Evolutionary conservation across 108 stramenopile species (phyloP), one percentile per base, ranked within the genome.

Genomic region (Mediolabrus comicus): DNA sequence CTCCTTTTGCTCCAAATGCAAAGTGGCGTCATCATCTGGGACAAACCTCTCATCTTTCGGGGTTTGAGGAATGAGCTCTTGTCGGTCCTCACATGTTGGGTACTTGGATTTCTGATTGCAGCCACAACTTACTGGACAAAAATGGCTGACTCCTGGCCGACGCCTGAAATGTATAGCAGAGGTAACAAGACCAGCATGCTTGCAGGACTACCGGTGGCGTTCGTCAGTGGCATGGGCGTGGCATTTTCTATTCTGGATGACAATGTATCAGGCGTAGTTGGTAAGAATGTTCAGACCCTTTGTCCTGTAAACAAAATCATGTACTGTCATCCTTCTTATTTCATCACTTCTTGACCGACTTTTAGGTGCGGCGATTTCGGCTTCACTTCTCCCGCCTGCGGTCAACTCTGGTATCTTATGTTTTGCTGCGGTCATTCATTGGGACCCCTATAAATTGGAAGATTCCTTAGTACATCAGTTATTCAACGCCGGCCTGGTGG

Each of bases 321-420:
- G n/a, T n/a, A n/a, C n/a, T n/a, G n/a, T n/a, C n/a, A n/a, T n/a
- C n/a, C n/a, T n/a, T n/a, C n/a, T n/a, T n/a, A n/a, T n/a, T n/a
- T n/a, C n/a, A n/a, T n/a, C n/a, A n/a, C n/a, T n/a, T n/a, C n/a
- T n/a, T n/a, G n/a, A n/a, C n/a, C n/a, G n/a, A n/a, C n/a, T n/a
- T n/a, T n/a, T n/a, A n/a, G n/a, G n/a, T 29, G 92, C 92, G 9
- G 93, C 96, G 12, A 51, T 59, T n/a, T n/a, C 84, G 9, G 94
- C 94, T 1, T 87, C 91, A 7, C 77, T 97, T 22, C 77, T 97
- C 32, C 96, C 96, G 16, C 95, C 96, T 0, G 91, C 94, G 13
- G 72, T 74, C 17, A 74, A 74, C 25, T 67, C 25, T 8, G 72
- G 72, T 12, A 74, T 74, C 1, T 19, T 74, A 16, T 27, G 14